These are phyloP conservation scores for Geotrichum histeridarum DNA, from an alignment of 1,139 yeast genomes.

Conservation along the genomic window DNA sequence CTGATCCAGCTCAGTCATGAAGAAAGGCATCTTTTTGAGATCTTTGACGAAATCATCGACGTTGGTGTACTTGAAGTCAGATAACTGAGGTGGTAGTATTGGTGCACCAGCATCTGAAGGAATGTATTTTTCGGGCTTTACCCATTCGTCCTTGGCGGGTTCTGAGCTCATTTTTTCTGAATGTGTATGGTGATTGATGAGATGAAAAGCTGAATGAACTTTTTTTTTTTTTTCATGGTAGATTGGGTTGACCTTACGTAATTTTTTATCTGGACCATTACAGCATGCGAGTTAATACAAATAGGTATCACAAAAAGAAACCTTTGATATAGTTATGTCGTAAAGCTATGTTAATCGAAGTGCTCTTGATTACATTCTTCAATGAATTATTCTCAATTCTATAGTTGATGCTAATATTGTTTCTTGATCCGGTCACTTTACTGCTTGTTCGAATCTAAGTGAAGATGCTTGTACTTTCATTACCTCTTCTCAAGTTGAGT, in stretches of 20 bases:
- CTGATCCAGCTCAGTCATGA: constrained; percentile 81
- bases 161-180: constrained; percentile 7
- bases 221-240: background rate
- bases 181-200: background rate
- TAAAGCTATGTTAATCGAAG: no score
- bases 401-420: no score
- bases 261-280: background rate
- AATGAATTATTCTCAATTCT: no score
- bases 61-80: constrained; percentile 47
- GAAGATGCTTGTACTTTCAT: no score
- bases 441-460: no score
- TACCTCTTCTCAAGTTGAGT: no score
- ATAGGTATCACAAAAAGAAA: background rate
- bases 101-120: constrained; percentile 76
- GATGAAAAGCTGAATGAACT: background rate
- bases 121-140: constrained; percentile 48
- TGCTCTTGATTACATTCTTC: no score
- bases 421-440: no score
- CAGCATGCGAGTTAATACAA: background rate
- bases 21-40: constrained; percentile 80
- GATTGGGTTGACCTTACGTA: background rate
- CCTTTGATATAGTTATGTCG: no score
- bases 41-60: constrained; percentile 76
- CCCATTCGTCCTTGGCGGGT: constrained; percentile 29
- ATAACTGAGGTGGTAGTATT: constrained; percentile 73